These are phyloP conservation scores for Arabidopsis thaliana DNA, from an alignment of 345 rosid species.

Conservation along the genomic window TAIR10.1 NC_003075.7:14305501-14306000, in stretches of 20 bases:
- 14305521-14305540: background rate
- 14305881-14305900: background rate
- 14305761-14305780: constrained; percentile 18
- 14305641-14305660: background rate
- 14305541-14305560: constrained; percentile 1
- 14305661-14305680: constrained; percentile 37
- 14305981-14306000: background rate
- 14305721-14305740: constrained; percentile 20
- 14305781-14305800: background rate
- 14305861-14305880: background rate
- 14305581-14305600: background rate
- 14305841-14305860: background rate
- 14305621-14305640: constrained; percentile 27
- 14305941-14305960: background rate
- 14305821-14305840: background rate
- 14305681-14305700: constrained; percentile 36
- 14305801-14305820: background rate
- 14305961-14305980: constrained; percentile 1
- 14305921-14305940: background rate
- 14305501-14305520: constrained; percentile 26
- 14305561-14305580: constrained; percentile 12
- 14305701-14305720: background rate
- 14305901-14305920: background rate
- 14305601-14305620: constrained; percentile 19
- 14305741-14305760: constrained; percentile 15